Conservation (phyloP, 2,329 filamentous ascomycete genomes). For the Claviceps africana region DNA sequence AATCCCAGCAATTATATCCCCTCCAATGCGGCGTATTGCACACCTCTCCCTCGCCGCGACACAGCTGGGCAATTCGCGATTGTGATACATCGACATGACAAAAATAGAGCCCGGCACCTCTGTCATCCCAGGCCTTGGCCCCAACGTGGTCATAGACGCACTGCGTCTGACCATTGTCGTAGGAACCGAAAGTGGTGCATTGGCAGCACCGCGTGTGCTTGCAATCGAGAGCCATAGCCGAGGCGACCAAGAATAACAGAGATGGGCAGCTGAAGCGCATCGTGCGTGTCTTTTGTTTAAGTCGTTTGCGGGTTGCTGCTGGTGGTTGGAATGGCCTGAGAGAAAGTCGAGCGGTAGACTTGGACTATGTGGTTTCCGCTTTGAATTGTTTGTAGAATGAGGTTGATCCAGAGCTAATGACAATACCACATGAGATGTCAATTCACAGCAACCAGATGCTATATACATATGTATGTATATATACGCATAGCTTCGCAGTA, state of each 20-base stretch:
- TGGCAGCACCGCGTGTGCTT: slow-evolving; percentile 1
- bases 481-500: no score
- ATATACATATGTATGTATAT: neutral
- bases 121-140: neutral
- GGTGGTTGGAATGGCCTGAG: neutral
- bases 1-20: neutral
- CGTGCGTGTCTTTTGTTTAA: neutral
- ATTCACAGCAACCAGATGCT: neutral
- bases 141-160: neutral
- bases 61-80: neutral
- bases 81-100: neutral
- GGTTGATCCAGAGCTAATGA: neutral
- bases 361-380: neutral
- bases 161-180: neutral
- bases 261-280: neutral
- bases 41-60: neutral
- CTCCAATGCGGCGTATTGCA: neutral
- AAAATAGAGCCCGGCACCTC: neutral
- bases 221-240: neutral
- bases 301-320: neutral
- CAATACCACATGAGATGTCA: neutral
- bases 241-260: neutral
- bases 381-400: neutral
- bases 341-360: neutral
- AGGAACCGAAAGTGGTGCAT: neutral